phyloP scores from a whole-genome alignment of 2,329 filamentous ascomycete genomes.

The Aspergillus pseudoterreus region DNA sequence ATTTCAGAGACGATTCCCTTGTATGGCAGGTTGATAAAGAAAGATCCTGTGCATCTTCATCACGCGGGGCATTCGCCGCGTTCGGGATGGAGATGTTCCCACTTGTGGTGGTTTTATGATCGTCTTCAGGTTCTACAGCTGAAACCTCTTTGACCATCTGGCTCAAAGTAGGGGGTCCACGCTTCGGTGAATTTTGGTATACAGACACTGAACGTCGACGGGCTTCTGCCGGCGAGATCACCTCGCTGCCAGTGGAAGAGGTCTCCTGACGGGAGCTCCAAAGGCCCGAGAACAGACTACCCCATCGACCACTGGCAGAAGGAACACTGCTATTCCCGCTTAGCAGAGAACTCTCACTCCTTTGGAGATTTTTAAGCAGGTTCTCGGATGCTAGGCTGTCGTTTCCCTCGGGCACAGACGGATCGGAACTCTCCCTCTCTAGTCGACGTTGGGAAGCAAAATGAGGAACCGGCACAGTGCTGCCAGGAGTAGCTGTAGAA shows the following conservation, averaged over 20 bases:
- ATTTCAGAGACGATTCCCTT: constrained; percentile 47
- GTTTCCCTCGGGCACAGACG: constrained; percentile 23
- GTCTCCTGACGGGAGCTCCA: constrained; percentile 52
- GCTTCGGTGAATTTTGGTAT: constrained; percentile 20
- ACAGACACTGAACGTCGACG: constrained; percentile 29
- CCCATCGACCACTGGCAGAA: constrained; percentile 50
- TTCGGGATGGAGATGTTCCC: constrained; percentile 36
- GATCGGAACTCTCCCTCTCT: constrained; percentile 23
- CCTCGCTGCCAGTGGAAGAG: constrained; percentile 37
- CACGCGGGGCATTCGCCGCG: constrained; percentile 16
- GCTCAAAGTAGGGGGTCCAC: constrained; percentile 25
- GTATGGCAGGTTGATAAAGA: constrained; percentile 26
- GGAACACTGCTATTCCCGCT: constrained; percentile 46
- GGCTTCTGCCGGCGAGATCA: constrained; percentile 17
- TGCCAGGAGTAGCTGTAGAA: constrained; percentile 50
- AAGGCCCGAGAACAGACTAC: constrained; percentile 53
- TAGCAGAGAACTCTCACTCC: constrained; percentile 49
- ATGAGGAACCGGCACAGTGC: constrained; percentile 51
- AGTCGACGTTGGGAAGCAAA: constrained; percentile 43
- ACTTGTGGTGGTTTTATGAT: constrained; percentile 21
- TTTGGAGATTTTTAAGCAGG: constrained; percentile 51
- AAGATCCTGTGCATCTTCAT: constrained; percentile 25
- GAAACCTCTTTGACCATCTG: constrained; percentile 34
- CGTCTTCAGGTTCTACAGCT: constrained; percentile 15
- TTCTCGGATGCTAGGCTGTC: constrained; percentile 53